These are phyloP conservation scores for Paecilomyces sp. DNA, from an alignment of 2,329 filamentous ascomycete species.

Conservation along the genomic window DNA sequence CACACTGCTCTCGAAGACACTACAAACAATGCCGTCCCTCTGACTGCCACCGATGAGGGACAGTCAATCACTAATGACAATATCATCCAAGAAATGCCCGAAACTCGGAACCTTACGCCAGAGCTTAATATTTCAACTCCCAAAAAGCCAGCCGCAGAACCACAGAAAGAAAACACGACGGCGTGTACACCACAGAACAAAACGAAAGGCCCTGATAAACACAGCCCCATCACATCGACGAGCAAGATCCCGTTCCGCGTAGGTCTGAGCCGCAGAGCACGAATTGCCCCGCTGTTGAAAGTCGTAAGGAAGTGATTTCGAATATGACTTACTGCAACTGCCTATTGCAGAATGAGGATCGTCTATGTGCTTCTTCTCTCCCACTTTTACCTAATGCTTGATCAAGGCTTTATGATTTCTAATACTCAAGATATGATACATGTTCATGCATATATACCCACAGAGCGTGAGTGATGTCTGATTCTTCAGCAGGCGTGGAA, in stretches of 20 bases:
- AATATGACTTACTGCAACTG: neutral
- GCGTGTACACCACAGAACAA: neutral
- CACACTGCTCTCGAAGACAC: constrained; percentile 4
- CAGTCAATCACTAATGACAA: neutral
- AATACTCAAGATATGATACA: neutral
- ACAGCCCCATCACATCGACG: constrained; percentile 33
- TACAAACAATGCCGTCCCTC: neutral
- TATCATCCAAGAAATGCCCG: neutral
- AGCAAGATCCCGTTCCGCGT: constrained; percentile 39
- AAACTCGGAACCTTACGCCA: neutral
- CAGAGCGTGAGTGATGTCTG: neutral
- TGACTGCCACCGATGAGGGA: constrained; percentile 3
- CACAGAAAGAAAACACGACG: neutral
- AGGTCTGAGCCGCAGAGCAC: constrained; percentile 41
- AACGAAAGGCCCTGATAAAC: constrained; percentile 27
- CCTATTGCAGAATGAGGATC: neutral
- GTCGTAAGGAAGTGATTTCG: constrained; percentile 33
- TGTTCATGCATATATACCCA: neutral
- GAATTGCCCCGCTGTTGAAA: constrained; percentile 43
- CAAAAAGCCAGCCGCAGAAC: neutral
- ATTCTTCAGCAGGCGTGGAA: neutral
- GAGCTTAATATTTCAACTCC: neutral
- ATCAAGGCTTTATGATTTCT: neutral
- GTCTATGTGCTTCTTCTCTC: neutral
- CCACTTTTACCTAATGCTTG: too few relatives aligned